Percentiles rank a stretch among this genome's conserved stretches.
phyloP scores from a whole-genome alignment of 148 eudicot species.

The Cornus suecica region DNA sequence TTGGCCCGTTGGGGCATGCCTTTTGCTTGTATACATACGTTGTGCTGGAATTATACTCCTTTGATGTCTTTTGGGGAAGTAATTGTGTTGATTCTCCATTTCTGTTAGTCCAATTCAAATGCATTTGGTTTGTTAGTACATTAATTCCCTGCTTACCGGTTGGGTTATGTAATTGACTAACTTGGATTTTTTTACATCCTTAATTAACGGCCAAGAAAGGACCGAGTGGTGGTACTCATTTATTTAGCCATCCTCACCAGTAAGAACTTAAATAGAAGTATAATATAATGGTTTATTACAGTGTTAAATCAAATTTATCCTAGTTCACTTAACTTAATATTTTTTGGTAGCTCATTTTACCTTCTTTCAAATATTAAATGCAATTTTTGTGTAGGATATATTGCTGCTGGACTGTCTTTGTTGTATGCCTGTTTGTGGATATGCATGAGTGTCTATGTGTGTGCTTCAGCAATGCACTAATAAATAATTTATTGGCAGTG shows the following conservation, averaged over 20 bases:
- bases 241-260: neutral
- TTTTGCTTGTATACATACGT: neutral
- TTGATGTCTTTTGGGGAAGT: neutral
- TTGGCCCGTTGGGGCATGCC: neutral
- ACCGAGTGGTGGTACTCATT: neutral
- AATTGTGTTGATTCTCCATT: neutral
- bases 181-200: neutral
- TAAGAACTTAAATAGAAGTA: conserved; percentile 4
- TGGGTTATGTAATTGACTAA: neutral
- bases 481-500: conserved; percentile 47
- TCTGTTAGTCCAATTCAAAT: neutral
- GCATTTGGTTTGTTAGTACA: neutral
- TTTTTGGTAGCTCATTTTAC: conserved; percentile 1
- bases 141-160: neutral
- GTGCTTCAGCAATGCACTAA: conserved; percentile 18
- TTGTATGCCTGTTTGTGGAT: neutral
- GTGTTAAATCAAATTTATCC: neutral
- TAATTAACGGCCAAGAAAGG: neutral
- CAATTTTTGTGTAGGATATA: neutral
- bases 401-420: neutral
- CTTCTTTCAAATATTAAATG: neutral
- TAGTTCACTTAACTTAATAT: neutral
- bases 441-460: neutral
- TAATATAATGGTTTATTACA: neutral
- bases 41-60: neutral